phyloP scores from a whole-genome alignment of 257 asterid species.

The Ajuga chamaepitys region DNA sequence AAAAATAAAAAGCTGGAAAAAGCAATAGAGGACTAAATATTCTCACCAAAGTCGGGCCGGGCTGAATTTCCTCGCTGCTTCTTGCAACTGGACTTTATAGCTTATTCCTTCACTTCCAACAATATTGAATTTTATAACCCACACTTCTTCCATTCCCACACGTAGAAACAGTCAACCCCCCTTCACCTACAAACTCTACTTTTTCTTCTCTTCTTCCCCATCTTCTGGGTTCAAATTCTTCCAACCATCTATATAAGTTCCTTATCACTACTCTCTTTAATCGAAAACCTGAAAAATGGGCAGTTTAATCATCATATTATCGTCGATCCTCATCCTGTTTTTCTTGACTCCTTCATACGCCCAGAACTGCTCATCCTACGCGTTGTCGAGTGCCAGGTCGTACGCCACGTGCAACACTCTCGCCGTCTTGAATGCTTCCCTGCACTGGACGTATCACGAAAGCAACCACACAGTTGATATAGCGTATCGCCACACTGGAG shows the following conservation, averaged over 20 bases:
- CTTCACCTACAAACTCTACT: background rate
- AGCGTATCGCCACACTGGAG: conserved; percentile 9
- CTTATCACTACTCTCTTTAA: background rate
- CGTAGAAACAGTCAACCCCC: conserved; percentile 3
- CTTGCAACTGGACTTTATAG: no score
- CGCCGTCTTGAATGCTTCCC: conserved; percentile 2
- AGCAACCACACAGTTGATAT: background rate
- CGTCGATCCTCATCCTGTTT: conserved; percentile 11
- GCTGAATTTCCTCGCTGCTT: no score
- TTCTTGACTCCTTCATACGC: no score
- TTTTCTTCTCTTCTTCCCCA: conserved; percentile 5
- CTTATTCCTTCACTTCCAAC: no score
- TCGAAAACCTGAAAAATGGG: conserved; percentile 14
- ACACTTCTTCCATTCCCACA: background rate
- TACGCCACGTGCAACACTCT: conserved; percentile 1
- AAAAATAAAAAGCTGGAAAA: no score
- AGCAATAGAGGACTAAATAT: no score
- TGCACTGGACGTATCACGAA: conserved; percentile 13
- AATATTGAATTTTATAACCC: background rate
- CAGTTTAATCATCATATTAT: conserved; percentile 15
- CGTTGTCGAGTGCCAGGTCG: background rate
- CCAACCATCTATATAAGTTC: background rate
- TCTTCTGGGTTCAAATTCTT: background rate
- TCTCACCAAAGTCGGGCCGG: no score
- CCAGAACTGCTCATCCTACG: conserved; percentile 19